These are phyloP conservation scores for Leishmania gerbilli DNA, from an alignment of 208 protist genomes.

Conservation along the genomic window DNA sequence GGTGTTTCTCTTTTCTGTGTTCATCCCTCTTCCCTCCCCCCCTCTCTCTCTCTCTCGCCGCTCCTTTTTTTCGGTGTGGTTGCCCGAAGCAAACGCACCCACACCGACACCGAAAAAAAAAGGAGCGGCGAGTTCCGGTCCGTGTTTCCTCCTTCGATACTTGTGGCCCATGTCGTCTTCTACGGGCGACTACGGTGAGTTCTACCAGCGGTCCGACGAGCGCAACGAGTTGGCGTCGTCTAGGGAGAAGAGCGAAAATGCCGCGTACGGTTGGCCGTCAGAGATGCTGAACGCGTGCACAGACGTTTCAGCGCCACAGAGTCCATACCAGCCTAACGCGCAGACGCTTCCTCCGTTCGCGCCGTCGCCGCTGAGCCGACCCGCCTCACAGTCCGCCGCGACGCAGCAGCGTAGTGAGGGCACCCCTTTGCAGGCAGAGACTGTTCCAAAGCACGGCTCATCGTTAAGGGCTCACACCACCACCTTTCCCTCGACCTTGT, in stretches of 20 bases:
- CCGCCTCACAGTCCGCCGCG: background rate
- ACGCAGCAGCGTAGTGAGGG: background rate
- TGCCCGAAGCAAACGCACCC: background rate
- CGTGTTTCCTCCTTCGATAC: background rate
- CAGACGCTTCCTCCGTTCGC: background rate
- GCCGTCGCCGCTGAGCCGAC: background rate
- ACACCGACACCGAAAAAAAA: background rate
- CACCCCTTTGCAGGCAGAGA: background rate
- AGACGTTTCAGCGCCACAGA: background rate
- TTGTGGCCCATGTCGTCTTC: conserved; percentile 17
- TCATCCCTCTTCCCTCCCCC: background rate
- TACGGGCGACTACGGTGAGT: background rate
- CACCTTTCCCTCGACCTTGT: background rate
- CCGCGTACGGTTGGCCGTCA: conserved; percentile 1
- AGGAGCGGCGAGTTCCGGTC: background rate
- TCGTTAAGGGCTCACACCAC: background rate
- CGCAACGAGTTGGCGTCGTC: conserved; percentile 11
- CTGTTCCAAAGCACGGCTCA: conserved; percentile 7
- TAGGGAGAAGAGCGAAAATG: conserved; percentile 11
- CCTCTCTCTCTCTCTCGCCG: background rate
- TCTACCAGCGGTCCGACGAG: background rate
- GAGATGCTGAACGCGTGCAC: background rate
- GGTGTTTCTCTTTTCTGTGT: background rate
- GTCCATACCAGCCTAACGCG: background rate
- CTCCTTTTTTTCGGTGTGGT: background rate